Conservation (phyloP, 345 rosid genomes). For the Eucalyptus marginata region DNA sequence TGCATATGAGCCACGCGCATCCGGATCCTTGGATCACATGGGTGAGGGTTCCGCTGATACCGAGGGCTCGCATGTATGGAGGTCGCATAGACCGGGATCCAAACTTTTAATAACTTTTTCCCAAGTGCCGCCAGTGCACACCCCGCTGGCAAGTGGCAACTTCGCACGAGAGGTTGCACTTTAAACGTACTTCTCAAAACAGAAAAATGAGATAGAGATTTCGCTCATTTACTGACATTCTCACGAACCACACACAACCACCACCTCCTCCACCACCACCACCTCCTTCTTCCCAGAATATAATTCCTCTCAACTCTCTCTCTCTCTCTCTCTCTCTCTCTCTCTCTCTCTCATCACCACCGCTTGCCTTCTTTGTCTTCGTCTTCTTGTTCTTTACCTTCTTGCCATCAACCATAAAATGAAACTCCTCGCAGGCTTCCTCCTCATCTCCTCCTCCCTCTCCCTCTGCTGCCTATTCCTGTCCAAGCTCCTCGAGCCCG, state of each 20-base stretch:
- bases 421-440: background rate
- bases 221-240: background rate
- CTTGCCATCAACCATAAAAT: background rate
- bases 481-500: conserved; percentile 6
- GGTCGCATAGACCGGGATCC: background rate
- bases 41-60: background rate
- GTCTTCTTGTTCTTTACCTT: background rate
- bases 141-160: background rate
- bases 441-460: background rate
- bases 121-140: background rate
- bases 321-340: background rate
- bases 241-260: background rate
- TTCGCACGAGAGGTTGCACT: background rate
- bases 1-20: background rate
- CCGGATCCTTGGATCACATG: background rate
- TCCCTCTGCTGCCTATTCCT: background rate
- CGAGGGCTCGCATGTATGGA: background rate
- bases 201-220: background rate
- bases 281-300: background rate
- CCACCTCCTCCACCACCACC: background rate
- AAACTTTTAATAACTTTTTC: background rate
- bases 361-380: background rate
- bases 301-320: background rate
- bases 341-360: background rate
- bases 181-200: background rate